A percentile compares a stretch with the other conserved stretches of the same genome.
Conservation (phyloP, 257 asterid species). For the Fraxinus americana region DNA sequence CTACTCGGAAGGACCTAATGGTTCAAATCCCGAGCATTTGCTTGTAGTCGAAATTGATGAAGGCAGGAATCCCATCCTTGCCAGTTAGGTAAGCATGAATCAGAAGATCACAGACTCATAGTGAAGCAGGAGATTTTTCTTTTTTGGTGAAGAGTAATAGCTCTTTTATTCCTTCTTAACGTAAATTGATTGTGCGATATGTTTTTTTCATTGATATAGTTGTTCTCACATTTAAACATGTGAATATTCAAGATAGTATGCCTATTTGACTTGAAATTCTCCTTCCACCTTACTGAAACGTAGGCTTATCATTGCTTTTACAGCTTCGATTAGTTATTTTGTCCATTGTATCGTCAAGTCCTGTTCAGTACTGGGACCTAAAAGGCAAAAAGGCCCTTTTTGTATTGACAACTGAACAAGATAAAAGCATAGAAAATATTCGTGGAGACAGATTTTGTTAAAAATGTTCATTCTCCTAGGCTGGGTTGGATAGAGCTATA, state of each 20-base stretch:
- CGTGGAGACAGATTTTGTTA: neutral
- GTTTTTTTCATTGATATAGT: neutral
- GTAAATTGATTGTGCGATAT: neutral
- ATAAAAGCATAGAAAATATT: neutral
- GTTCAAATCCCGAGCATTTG: slow-evolving; percentile 71
- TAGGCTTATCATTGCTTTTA: too few species aligned
- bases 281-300: neutral
- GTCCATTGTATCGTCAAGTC: neutral
- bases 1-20: slow-evolving; percentile 89
- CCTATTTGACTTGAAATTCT: slow-evolving; percentile 2
- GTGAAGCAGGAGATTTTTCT: neutral
- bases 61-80: slow-evolving; percentile 93
- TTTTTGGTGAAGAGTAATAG: neutral
- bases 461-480: neutral
- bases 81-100: slow-evolving; percentile 40
- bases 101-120: slow-evolving; percentile 3
- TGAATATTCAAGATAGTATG: slow-evolving; percentile 13
- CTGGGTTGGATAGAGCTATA: neutral
- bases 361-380: neutral
- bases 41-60: slow-evolving; percentile 82
- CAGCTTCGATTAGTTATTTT: too few species aligned
- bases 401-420: neutral
- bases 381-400: neutral
- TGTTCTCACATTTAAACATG: neutral
- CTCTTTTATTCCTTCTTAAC: neutral